Base-by-base conservation (phyloP, 2,329 filamentous ascomycete species). In the Fusarium hainanense region DNA sequence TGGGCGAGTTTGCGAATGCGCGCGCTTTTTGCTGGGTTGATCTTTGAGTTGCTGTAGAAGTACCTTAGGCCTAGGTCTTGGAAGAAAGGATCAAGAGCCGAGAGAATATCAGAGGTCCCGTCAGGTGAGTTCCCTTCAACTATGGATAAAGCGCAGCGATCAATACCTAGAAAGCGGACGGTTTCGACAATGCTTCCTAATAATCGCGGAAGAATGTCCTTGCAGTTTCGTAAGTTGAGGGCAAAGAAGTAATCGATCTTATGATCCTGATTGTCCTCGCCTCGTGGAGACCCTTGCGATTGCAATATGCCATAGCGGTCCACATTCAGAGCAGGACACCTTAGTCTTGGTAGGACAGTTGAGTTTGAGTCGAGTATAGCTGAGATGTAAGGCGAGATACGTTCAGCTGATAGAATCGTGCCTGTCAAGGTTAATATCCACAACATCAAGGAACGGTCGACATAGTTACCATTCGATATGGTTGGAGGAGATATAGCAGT, bases 61-160 rank as follows among this genome's bases (percentile, higher is more conserved):
- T 86, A 88, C 1, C 68, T 60, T 3, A 79, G 66, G 5, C 81
- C 81, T 1, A 84, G 47, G 0, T 68, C 70, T 14, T 82, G 73
- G 0, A 89, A 71, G 5, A 79, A 76, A 1, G 77, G 70, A 2
- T 74, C 74, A 9, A 89, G 72, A 0, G 78, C 77, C 3, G 76
- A 58, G 3, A 89, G 79, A 10, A 88, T 78, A 34, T 87, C 84
- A 34, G 73, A 80, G 0, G 87, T 89, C 7, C 85, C 86, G 62
- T 89, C 87, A 21, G 80, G 71, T 0, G 86, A 88, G 69, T 85
- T 80, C 14, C 87, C 86, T 66, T 88, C 87, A 14, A 89, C 80
- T 23, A 89, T 83, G 2, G 85, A 88, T 2, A 89, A 76, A 0
- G 82, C 84, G 68, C 85, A 89, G 55, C 80, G 79, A 13, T 82